These are phyloP conservation scores for Colletotrichum truncatum DNA, from an alignment of 2,329 filamentous ascomycete species.

Conservation along the genomic window DNA sequence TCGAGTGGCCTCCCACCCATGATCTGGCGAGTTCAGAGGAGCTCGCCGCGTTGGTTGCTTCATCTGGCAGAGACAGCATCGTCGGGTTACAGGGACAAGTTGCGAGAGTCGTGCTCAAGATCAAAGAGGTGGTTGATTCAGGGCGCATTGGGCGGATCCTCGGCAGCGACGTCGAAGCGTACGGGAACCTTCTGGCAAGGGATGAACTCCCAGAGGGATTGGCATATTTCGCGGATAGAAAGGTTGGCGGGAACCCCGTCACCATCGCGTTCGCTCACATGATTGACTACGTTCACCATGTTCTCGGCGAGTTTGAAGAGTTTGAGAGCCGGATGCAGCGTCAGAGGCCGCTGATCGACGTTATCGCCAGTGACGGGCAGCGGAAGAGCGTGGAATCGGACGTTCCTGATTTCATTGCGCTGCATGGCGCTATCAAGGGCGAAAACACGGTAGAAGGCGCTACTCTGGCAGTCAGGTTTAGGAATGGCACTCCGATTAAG, in stretches of 20 bases:
- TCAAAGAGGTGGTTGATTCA: constrained; percentile 53
- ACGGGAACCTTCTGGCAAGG: constrained; percentile 46
- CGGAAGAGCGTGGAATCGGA: not conserved
- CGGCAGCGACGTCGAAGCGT: constrained; percentile 55
- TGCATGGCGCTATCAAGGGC: constrained; percentile 47
- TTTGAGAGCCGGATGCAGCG: constrained; percentile 40
- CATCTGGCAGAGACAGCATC: constrained; percentile 40
- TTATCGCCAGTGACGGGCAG: not conserved
- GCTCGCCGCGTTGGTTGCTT: constrained; percentile 38
- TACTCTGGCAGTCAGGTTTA: constrained; percentile 51
- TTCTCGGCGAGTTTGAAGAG: constrained; percentile 1
- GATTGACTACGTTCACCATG: constrained; percentile 4
- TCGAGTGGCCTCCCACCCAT: constrained; percentile 67
- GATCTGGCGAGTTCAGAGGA: constrained; percentile 49
- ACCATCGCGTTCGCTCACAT: constrained; percentile 52
- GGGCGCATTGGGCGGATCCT: constrained; percentile 61
- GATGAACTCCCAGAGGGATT: constrained; percentile 44
- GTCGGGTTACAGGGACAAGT: constrained; percentile 62
- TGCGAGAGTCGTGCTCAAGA: constrained; percentile 51
- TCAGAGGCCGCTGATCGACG: constrained; percentile 27
- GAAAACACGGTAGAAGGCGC: constrained; percentile 43
- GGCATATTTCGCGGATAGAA: constrained; percentile 57
- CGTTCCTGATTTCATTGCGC: constrained; percentile 38
- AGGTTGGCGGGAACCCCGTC: constrained; percentile 54
- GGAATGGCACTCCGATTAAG: constrained; percentile 58